Evolutionary conservation across 805 yeast species (phyloP).

Genomic region (Monosporozyma solicola): DNA sequence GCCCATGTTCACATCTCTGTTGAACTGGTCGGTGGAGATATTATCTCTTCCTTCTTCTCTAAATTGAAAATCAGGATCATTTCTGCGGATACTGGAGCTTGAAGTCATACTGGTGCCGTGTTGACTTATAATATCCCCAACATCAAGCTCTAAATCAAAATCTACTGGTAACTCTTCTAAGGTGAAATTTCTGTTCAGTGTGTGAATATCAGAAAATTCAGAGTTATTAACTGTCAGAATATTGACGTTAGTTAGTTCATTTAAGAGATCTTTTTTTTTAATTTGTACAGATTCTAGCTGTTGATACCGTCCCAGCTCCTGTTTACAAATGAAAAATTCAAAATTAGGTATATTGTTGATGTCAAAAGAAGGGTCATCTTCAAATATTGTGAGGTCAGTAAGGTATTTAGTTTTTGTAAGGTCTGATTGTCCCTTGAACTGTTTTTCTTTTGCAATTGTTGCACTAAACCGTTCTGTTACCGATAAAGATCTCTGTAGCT

Average conservation of each 20-base stretch:
- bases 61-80: not conserved
- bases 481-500: slow-evolving; percentile 12
- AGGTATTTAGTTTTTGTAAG: not conserved
- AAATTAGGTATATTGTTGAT: slow-evolving; percentile 15
- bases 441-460: not conserved
- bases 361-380: slow-evolving; percentile 24
- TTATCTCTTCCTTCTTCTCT: not conserved
- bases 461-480: not conserved
- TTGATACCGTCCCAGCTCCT: not conserved
- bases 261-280: slow-evolving; percentile 17
- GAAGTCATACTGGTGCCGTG: slow-evolving; percentile 16
- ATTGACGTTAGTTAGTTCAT: slow-evolving; percentile 18
- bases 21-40: not conserved
- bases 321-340: slow-evolving; percentile 1
- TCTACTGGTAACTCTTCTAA: slow-evolving; percentile 14
- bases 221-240: not conserved
- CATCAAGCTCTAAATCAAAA: slow-evolving; percentile 22
- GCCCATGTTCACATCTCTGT: not conserved
- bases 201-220: not conserved
- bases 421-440: not conserved
- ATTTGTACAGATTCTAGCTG: slow-evolving; percentile 7
- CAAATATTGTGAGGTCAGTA: not conserved
- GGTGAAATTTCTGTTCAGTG: not conserved
- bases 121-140: slow-evolving; percentile 23
- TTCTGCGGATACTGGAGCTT: slow-evolving; percentile 4